Percentiles rank a stretch among this genome's conserved stretches.
phyloP scores from a whole-genome alignment of 352 stramenopile species.

The Phytopythium delawarense region DNA sequence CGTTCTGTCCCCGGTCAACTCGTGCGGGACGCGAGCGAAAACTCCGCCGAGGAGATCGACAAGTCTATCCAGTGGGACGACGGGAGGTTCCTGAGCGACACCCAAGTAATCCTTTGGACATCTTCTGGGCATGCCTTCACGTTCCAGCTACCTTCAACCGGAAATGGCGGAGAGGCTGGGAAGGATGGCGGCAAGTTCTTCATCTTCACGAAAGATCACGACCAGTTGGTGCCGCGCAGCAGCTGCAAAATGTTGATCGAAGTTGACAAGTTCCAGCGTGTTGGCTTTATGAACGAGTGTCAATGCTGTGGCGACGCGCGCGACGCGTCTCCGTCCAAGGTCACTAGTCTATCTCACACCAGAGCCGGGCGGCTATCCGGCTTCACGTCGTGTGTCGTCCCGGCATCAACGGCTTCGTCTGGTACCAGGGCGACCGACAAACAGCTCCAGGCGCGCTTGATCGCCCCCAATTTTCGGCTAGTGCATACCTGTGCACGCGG shows the following conservation, averaged over 20 bases:
- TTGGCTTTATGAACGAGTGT: constrained; percentile 54
- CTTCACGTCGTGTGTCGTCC: constrained; percentile 45
- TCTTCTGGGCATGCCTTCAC: constrained; percentile 60
- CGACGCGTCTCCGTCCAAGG: not conserved
- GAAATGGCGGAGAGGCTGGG: constrained; percentile 17
- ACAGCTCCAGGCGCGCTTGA: not conserved
- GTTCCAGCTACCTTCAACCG: constrained; percentile 24
- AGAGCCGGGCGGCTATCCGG: constrained; percentile 12
- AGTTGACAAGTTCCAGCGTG: constrained; percentile 48
- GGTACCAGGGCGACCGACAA: not conserved
- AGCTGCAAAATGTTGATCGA: constrained; percentile 53
- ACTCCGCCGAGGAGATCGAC: constrained; percentile 7
- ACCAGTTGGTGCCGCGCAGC: constrained; percentile 75
- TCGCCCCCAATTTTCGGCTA: constrained; percentile 19
- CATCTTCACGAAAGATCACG: constrained; percentile 80
- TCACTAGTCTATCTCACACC: not conserved
- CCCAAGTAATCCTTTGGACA: constrained; percentile 64
- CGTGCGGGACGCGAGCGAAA: constrained; percentile 20
- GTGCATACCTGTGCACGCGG: constrained; percentile 56
- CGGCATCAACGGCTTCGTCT: not conserved
- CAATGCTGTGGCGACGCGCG: constrained; percentile 30
- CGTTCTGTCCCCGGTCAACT: constrained; percentile 26
- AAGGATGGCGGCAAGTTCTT: constrained; percentile 53
- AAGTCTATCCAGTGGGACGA: constrained; percentile 46
- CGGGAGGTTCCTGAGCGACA: constrained; percentile 61